Evolutionary conservation across 2,329 filamentous ascomycete species (phyloP).

Genomic region (Penicillium sp.): DNA sequence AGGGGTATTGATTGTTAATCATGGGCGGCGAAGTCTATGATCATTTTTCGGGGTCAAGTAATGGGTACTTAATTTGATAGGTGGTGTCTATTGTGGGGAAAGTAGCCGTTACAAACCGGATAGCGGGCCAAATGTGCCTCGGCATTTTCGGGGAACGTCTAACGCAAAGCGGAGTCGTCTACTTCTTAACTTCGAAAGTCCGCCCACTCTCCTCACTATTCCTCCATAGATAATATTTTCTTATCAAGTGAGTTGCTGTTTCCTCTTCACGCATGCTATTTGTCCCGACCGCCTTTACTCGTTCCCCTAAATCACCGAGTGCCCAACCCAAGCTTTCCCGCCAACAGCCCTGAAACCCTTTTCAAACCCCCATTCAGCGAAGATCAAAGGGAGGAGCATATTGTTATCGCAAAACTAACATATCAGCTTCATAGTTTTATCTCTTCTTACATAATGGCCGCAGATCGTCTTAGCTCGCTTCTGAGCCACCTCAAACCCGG

Average conservation of each 20-base stretch:
- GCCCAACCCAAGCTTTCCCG: conserved; percentile 21
- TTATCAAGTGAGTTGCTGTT: conserved; percentile 15
- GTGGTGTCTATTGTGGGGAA: background rate
- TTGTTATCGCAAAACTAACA: background rate
- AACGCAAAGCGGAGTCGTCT: conserved; percentile 16
- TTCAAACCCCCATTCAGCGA: background rate
- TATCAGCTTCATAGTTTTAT: background rate
- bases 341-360: conserved; percentile 15
- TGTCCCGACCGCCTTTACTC: background rate
- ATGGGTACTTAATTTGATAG: background rate
- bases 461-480: conserved; percentile 82
- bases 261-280: background rate
- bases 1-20: no score
- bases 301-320: background rate
- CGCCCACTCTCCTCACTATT: background rate
- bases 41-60: conserved; percentile 6
- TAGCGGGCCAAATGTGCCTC: conserved; percentile 20
- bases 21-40: no score
- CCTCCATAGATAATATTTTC: background rate
- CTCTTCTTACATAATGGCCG: conserved; percentile 60
- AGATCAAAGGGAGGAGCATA: background rate
- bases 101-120: conserved; percentile 16
- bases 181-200: conserved; percentile 5
- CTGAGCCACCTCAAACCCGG: conserved; percentile 76
- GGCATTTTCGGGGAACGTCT: conserved; percentile 22